Base-by-base conservation (phyloP, 129 eudicot genomes). In the Solidago caesia region DNA sequence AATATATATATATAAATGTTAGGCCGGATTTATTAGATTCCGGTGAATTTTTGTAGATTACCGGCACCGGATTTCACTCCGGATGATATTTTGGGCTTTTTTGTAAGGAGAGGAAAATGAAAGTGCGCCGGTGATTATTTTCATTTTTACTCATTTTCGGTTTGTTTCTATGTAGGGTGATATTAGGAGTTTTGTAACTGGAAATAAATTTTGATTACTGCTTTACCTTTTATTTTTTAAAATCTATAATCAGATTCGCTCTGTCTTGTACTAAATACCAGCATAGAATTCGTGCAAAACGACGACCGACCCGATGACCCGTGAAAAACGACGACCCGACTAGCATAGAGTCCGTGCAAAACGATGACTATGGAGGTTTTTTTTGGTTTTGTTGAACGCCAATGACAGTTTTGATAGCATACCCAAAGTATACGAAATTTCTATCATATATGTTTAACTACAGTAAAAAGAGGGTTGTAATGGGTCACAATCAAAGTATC, bases 11-110 rank as follows among this genome's bases (percentile, higher is more conserved):
- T 4, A 13, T 29, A 39, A 29, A 63, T 13, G 5, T 73, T 59
- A 27, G 55, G 77, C 75, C 66, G 85, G 85, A 77, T 56, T 56
- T 56, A n/a, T 56, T 42, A 46, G 71, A 56, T 82, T 83, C 90
- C 87, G 83, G 88, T 73, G 84, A 76, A 33, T 69, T 70, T 74
- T 80, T 75, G 85, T 77, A 79, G 69, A 63, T 78, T 80, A 66
- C 85, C 44, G 92, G 92, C 86, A 76, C 93, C 67, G 77, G 97
- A 91, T 88, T 90, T 84, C 97, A 89, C 81, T 76, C 78, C 47
- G 75, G 47, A 12, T 68, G 25, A 47, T 66, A 66, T 66, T 66
- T 44, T 16, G 49, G 58, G 76, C 33, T 10, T 67, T 48, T 62
- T 67, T 77, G 66, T 25, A 72, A 68, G 71, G 85, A 80, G 86